Percentiles rank a stretch among this genome's conserved stretches.
phyloP scores from a whole-genome alignment of 1,284 basidiomycete species.

The Coniophora puteana region DNA sequence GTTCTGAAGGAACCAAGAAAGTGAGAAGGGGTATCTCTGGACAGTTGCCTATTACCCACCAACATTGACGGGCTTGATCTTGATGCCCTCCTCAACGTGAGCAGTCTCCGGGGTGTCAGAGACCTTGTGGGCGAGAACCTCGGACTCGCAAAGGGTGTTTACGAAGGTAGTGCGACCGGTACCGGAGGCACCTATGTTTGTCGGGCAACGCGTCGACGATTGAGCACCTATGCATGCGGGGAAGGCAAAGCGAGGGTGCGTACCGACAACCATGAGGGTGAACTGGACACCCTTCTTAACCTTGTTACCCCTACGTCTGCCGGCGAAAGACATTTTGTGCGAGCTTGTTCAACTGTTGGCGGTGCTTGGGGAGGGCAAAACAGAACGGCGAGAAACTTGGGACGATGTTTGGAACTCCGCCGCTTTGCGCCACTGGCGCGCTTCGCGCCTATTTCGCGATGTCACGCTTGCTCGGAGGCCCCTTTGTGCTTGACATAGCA shows the following conservation, averaged over 20 bases:
- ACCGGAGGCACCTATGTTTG: conserved; percentile 79
- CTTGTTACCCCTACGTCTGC: conserved; percentile 88
- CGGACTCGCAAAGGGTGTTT: conserved; percentile 95
- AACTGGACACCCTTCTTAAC: conserved; percentile 98
- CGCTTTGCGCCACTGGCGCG: conserved; percentile 30
- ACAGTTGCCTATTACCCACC: conserved; percentile 52
- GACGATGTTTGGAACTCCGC: conserved; percentile 38
- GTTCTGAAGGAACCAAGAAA: conserved; percentile 50
- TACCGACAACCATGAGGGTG: conserved; percentile 93
- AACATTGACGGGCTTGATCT: conserved; percentile 94
- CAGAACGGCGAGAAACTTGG: conserved; percentile 10
- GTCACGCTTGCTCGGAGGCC: too few relatives aligned
- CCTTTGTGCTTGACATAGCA: too few relatives aligned
- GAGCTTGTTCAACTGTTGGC: conserved; percentile 16
- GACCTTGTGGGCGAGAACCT: conserved; percentile 84
- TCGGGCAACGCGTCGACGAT: conserved; percentile 18
- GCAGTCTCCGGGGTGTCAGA: conserved; percentile 86
- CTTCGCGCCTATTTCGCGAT: too few relatives aligned
- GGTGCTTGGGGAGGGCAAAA: conserved; percentile 23
- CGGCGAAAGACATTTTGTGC: conserved; percentile 74
- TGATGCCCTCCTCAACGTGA: conserved; percentile 92
- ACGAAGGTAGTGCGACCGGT: conserved; percentile 97
- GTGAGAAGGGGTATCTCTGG: background rate
- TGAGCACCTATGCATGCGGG: conserved; percentile 2
- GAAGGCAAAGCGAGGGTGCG: conserved; percentile 26